Base-by-base conservation (phyloP, 345 rosid species). In the Adansonia digitata region DNA sequence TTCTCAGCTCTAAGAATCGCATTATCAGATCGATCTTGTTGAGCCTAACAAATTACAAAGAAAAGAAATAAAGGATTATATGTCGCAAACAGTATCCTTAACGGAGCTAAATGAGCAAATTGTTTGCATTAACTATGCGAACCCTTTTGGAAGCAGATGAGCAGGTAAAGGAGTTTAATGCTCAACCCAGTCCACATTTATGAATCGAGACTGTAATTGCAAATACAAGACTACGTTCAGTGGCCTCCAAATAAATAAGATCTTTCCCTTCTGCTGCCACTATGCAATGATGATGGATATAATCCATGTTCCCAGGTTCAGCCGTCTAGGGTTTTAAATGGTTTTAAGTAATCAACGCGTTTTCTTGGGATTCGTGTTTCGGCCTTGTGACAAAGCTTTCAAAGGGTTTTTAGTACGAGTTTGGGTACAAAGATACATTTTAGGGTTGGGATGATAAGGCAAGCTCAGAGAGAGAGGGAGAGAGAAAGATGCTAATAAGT, bases 11-110 rank as follows among this genome's bases (percentile, higher is more conserved):
- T 86, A 39, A 94, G 86, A 71, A 92, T 84, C 75, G 73, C 79
- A 71, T 94, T 94, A 42, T 94, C 98, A 0, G 90, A 7, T 62
- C 98, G 84, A 75, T 91, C 98, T 82, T 94, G 98, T 63, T 92
- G 97, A 60, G 98, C 97, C 98, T 94, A 64, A 60, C 42, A 72
- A 68, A 37, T n/a, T 1, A 37, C 48, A 48, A 35, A 2, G n/a
- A n/a, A n/a, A n/a, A n/a, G n/a, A 63, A 40, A 40, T 5, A 9
- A 40, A 40, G 29, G 31, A 66, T 24, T 60, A 59, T 49, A 5
- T 46, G n/a, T 46, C n/a, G n/a, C n/a, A 48, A 48, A 48, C 5
- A 14, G 17, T 11, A n/a, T 31, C 62, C 14, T 55, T 37, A 74
- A 73, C 39, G 11, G 7, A 70, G 69, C 64, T 56, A 79, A 64